These are phyloP conservation scores for Ochromonadaceae sp. DNA, from an alignment of 352 stramenopile genomes.

Conservation along the genomic window DNA sequence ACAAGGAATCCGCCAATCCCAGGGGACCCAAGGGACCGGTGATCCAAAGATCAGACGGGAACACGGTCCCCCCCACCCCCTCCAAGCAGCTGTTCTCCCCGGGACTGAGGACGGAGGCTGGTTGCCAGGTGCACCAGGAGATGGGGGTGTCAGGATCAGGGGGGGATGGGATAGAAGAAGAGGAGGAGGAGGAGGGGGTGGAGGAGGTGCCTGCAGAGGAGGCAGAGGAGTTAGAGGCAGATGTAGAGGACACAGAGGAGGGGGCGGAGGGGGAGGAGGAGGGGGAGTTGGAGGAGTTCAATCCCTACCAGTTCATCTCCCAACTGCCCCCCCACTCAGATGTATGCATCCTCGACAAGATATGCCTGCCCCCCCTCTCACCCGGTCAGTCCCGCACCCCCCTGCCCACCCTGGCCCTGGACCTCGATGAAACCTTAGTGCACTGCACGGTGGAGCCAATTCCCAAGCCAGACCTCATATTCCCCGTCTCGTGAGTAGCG, in stretches of 20 bases:
- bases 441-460: constrained; percentile 93
- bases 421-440: constrained; percentile 97
- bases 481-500: constrained; percentile 51
- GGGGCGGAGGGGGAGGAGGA: constrained; percentile 41
- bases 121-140: neutral
- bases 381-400: neutral
- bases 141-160: constrained; percentile 4
- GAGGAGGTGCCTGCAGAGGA: neutral
- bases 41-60: neutral
- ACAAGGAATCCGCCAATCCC: neutral
- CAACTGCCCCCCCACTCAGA: constrained; percentile 29
- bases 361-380: constrained; percentile 19
- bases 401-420: constrained; percentile 62
- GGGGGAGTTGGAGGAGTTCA: constrained; percentile 52
- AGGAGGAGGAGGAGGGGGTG: neutral
- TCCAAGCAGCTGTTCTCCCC: neutral
- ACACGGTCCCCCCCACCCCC: neutral
- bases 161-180: constrained; percentile 11
- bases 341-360: constrained; percentile 16
- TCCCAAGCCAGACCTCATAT: constrained; percentile 77
- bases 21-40: neutral
- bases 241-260: constrained; percentile 35
- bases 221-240: constrained; percentile 23
- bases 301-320: constrained; percentile 55
- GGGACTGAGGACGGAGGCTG: too few species aligned